A percentile compares a stretch with the other conserved stretches of the same genome.
phyloP scores from a whole-genome alignment of 805 yeast genomes.

The Ogataea saltuana region DNA sequence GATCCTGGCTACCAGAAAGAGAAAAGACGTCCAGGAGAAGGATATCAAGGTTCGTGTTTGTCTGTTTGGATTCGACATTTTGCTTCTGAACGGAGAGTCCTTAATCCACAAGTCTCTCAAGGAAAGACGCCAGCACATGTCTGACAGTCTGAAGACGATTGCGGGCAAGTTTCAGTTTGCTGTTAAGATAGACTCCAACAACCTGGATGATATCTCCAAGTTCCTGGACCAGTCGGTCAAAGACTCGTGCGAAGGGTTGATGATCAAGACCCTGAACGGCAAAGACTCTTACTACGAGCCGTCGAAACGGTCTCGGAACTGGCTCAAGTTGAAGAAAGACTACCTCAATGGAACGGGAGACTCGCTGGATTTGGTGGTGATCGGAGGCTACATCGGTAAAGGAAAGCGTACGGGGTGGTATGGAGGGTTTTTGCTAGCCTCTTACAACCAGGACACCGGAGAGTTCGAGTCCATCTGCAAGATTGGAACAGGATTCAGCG shows the following conservation, averaged over 20 bases:
- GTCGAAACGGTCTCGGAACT: conserved; percentile 88
- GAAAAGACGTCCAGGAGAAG: conserved; percentile 86
- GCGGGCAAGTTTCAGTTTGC: conserved; percentile 86
- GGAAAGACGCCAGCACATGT: conserved; percentile 67
- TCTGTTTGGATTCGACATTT: conserved; percentile 85
- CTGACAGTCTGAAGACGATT: conserved; percentile 55
- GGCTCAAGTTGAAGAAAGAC: conserved; percentile 95
- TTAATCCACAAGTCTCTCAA: conserved; percentile 64
- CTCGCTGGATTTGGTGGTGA: conserved; percentile 86
- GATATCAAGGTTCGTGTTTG: conserved; percentile 92
- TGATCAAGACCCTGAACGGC: conserved; percentile 89
- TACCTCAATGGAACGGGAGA: conserved; percentile 95
- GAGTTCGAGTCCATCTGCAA: conserved; percentile 95
- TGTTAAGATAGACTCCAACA: conserved; percentile 65
- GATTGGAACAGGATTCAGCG: conserved; percentile 96
- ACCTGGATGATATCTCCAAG: conserved; percentile 70
- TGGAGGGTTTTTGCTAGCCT: conserved; percentile 91
- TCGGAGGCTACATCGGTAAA: conserved; percentile 91
- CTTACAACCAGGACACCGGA: conserved; percentile 87
- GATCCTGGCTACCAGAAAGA: conserved; percentile 85
- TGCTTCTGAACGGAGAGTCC: conserved; percentile 73
- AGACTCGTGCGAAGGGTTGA: conserved; percentile 91
- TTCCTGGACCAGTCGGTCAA: conserved; percentile 88
- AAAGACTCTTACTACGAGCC: conserved; percentile 87
- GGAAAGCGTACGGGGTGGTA: conserved; percentile 95